These are phyloP conservation scores for Cladosporium sp. DNA, from an alignment of 2,329 filamentous ascomycete species.

Conservation along the genomic window DNA sequence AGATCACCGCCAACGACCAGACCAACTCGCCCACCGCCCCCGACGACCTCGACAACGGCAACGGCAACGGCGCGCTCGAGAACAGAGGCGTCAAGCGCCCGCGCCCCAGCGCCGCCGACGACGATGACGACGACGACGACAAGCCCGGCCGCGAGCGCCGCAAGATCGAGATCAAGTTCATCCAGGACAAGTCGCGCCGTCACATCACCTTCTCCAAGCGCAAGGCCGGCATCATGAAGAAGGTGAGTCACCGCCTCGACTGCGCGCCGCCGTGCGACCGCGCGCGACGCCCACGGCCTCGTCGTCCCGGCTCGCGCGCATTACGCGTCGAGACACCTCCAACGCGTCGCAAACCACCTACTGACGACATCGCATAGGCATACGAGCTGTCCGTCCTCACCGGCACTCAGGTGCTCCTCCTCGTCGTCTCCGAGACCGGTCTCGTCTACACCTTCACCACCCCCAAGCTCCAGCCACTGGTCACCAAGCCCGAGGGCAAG, in stretches of 20 bases:
- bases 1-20: slow-evolving; percentile 47
- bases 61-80: slow-evolving; percentile 56
- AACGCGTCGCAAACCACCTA: slow-evolving; percentile 1
- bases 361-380: slow-evolving; percentile 52
- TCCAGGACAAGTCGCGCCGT: slow-evolving; percentile 97
- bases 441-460: slow-evolving; percentile 98
- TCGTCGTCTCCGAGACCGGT: slow-evolving; percentile 95
- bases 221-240: slow-evolving; percentile 99
- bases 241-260: slow-evolving; percentile 52
- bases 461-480: slow-evolving; percentile 93
- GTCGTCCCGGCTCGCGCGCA: background rate
- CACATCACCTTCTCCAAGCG: slow-evolving; percentile 99
- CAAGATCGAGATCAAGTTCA: slow-evolving; percentile 99
- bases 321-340: background rate
- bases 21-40: slow-evolving; percentile 46
- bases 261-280: slow-evolving; percentile 9
- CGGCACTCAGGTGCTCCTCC: slow-evolving; percentile 90
- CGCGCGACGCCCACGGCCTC: background rate
- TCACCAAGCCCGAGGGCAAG: slow-evolving; percentile 98
- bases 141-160: slow-evolving; percentile 95
- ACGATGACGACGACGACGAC: slow-evolving; percentile 94
- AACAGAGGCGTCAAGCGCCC: slow-evolving; percentile 83
- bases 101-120: slow-evolving; percentile 63
- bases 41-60: slow-evolving; percentile 61
- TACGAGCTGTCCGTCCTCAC: slow-evolving; percentile 97